phyloP scores from a whole-genome alignment of 176 grass and related monocot species.

The Saccharum spontaneum region DNA sequence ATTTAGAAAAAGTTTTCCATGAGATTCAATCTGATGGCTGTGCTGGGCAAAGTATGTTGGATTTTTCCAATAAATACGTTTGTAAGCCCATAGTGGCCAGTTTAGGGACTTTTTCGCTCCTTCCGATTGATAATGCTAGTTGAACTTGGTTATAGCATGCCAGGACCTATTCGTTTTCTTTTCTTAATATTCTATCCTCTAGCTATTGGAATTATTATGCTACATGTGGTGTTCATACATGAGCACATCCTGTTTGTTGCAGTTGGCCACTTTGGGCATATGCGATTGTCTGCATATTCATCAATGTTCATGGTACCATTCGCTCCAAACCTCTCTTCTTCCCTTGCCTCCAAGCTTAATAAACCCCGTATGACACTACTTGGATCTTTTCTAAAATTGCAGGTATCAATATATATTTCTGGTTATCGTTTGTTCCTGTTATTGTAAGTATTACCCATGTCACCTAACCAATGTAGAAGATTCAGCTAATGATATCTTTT shows the following conservation, averaged over 20 bases:
- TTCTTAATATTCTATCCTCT: neutral
- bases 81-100: neutral
- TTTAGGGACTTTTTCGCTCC: neutral
- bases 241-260: conserved; percentile 39
- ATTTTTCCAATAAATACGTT: neutral
- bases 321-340: neutral
- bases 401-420: conserved; percentile 99
- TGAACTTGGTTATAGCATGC: conserved; percentile 20
- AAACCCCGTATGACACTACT: neutral
- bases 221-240: neutral
- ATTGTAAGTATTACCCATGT: conserved; percentile 58
- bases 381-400: conserved; percentile 12
- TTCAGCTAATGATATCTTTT: neutral
- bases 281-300: conserved; percentile 82
- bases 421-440: conserved; percentile 81
- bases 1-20: neutral
- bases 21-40: neutral
- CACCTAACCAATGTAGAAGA: neutral
- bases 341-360: neutral
- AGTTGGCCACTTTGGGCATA: conserved; percentile 96
- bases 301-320: conserved; percentile 78
- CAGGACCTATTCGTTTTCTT: neutral
- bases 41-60: neutral
- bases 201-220: neutral
- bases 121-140: neutral